Conservation (phyloP, 1,139 yeast species). For the Debaryomycetaceae sp. region DNA sequence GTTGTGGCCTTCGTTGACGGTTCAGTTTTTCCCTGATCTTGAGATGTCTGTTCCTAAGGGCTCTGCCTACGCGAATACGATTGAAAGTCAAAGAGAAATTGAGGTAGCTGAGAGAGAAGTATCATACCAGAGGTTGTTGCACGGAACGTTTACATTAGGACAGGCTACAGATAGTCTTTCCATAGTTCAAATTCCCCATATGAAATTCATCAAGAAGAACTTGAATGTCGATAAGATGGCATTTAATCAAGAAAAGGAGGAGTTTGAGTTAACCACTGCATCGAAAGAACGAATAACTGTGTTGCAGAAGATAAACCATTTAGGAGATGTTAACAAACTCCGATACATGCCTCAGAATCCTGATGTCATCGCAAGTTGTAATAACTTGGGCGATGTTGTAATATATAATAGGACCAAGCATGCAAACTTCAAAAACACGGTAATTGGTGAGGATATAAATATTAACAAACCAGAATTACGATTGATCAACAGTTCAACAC, state of each 20-base stretch:
- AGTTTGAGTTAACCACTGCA: constrained; percentile 34
- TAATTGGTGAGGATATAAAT: constrained; percentile 24
- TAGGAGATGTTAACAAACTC: constrained; percentile 43
- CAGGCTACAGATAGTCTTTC: constrained; percentile 40
- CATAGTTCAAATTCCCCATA: constrained; percentile 37
- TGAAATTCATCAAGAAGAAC: constrained; percentile 27
- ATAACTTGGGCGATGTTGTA: constrained; percentile 37
- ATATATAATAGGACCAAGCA: constrained; percentile 55
- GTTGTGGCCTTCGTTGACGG: constrained; percentile 54
- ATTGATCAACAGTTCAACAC: constrained; percentile 10
- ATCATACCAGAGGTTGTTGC: constrained; percentile 31
- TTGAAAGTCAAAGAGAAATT: constrained; percentile 1
- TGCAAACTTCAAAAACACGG: constrained; percentile 36
- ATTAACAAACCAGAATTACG: constrained; percentile 31
- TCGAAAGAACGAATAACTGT: constrained; percentile 26
- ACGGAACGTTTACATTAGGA: constrained; percentile 46
- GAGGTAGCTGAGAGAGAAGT: constrained; percentile 7
- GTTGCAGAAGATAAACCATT: constrained; percentile 40
- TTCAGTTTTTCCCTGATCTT: constrained; percentile 56
- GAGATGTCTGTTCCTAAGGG: constrained; percentile 15
- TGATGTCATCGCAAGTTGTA: constrained; percentile 41
- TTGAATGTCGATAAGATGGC: constrained; percentile 32
- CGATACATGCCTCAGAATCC: constrained; percentile 46
- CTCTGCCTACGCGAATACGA: constrained; percentile 1
- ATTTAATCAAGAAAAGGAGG: constrained; percentile 39